Evolutionary conservation across 2,329 filamentous ascomycete species (phyloP), one percentile per base, ranked within the genome.

Genomic region (Penicillium oxalicum): DNA sequence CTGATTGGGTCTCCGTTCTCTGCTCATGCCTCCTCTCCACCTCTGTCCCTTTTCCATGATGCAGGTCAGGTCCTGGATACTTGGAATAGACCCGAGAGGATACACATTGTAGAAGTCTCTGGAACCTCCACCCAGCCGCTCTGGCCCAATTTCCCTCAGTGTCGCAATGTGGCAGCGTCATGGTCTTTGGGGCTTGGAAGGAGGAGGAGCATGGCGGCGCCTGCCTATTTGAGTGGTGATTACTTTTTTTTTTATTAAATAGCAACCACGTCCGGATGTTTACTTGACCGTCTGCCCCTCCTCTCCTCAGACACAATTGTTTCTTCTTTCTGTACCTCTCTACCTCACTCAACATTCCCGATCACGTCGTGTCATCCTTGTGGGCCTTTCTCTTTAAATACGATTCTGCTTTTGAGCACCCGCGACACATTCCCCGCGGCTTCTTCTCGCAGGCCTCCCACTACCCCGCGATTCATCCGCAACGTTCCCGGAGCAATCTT

Each of bases 101-200:
- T 32, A 32, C 2, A 26, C n/a, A 36, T 8, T 27, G n/a, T 1
- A 0, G 4, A 54, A 38, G 56, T 58, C 48, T 32, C 42, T 0
- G 12, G 9, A 50, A 57, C 55, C 24, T 27, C 42, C 18, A 45
- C 43, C 53, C 53, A 47, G 47, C 49, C 47, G 48, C 32, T 44
- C 42, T 44, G 49, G 51, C 54, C 55, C 49, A 46, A 36, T 53
- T 49, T 48, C 50, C 44, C 29, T 39, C 36, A 32, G 32, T 49
- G 45, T 47, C 36, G 45, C 40, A 51, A 45, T 48, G 43, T 53
- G 29, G 48, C 54, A 43, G 54, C 55, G 55, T 58, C 55, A 58
- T 58, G 44, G 39, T 32, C 48, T 55, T 24, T 46, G 24, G 44
- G 9, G 24, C 8, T 12, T 9, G 6, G 33, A n/a, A 32, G 18